Evolutionary conservation across 2,329 filamentous ascomycete genomes (phyloP).

Genomic region (Botryotinia narcissicola): DNA sequence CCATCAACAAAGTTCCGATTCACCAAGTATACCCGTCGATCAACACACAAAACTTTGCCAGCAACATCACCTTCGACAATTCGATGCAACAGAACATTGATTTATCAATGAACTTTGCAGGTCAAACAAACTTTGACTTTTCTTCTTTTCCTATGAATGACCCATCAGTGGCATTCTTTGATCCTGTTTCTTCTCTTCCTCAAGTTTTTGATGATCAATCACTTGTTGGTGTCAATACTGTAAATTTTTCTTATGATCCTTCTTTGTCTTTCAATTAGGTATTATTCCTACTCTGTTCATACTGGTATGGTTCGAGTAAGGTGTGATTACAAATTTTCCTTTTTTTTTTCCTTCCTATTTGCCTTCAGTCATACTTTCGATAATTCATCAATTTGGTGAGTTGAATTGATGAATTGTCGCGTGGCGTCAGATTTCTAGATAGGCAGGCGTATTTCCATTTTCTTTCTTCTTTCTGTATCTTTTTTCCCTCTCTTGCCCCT

Average conservation of each 20-base stretch:
- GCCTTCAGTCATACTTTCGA: not conserved
- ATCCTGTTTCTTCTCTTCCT: conserved; percentile 27
- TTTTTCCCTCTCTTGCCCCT: not conserved
- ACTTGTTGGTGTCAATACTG: conserved; percentile 24
- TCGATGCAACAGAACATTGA: conserved; percentile 29
- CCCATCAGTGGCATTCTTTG: conserved; percentile 27
- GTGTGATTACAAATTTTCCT: conserved; percentile 18
- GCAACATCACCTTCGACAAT: conserved; percentile 27
- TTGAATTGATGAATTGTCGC: conserved; percentile 22
- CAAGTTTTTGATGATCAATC: conserved; percentile 28
- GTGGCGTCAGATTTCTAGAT: conserved; percentile 8
- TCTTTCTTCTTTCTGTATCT: not conserved
- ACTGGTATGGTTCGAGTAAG: conserved; percentile 26
- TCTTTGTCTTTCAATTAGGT: conserved; percentile 18
- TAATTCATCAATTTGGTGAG: conserved; percentile 16
- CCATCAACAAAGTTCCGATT: conserved; percentile 18
- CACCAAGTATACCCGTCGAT: conserved; percentile 23
- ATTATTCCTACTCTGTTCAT: conserved; percentile 11
- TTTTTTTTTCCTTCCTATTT: not conserved
- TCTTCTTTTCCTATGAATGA: conserved; percentile 26
- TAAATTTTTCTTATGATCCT: conserved; percentile 27
- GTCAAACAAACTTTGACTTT: conserved; percentile 30
- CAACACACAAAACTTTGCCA: conserved; percentile 23
- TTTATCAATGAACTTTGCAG: conserved; percentile 29
- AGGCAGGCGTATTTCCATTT: conserved; percentile 8